Evolutionary conservation across 306 rosid genomes (phyloP).

Genomic region (Vachellia collinsii): DNA sequence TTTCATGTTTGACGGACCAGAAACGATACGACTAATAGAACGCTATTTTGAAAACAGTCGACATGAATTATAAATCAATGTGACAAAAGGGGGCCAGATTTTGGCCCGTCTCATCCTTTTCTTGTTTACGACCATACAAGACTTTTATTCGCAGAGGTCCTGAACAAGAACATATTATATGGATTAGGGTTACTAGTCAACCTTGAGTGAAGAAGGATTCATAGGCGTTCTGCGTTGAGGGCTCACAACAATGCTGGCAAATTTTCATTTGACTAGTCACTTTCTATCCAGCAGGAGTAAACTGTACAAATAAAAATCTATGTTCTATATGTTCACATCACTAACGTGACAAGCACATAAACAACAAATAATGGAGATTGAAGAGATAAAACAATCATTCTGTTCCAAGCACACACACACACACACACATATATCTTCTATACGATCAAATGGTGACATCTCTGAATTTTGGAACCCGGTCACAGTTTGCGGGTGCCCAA

Average conservation of each 20-base stretch:
- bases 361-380: not conserved
- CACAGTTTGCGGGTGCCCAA: constrained; percentile 74
- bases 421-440: not conserved
- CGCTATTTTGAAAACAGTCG: not conserved
- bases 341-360: constrained; percentile 1
- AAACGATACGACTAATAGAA: not conserved
- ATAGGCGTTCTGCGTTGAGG: too few relatives aligned
- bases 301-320: not conserved
- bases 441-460: constrained; percentile 49
- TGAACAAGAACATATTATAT: not conserved
- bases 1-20: not conserved
- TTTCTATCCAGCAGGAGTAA: not conserved
- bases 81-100: not conserved
- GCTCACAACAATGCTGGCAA: not conserved
- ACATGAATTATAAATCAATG: not conserved
- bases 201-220: not conserved
- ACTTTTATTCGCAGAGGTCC: not conserved
- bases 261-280: not conserved
- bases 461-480: constrained; percentile 60
- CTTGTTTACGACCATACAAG: not conserved
- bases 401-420: not conserved
- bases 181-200: not conserved
- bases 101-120: not conserved
- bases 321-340: not conserved
- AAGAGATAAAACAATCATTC: constrained; percentile 13